Conservation (phyloP, 495 filamentous ascomycete genomes). For the Bacidia gigantensis region DNA sequence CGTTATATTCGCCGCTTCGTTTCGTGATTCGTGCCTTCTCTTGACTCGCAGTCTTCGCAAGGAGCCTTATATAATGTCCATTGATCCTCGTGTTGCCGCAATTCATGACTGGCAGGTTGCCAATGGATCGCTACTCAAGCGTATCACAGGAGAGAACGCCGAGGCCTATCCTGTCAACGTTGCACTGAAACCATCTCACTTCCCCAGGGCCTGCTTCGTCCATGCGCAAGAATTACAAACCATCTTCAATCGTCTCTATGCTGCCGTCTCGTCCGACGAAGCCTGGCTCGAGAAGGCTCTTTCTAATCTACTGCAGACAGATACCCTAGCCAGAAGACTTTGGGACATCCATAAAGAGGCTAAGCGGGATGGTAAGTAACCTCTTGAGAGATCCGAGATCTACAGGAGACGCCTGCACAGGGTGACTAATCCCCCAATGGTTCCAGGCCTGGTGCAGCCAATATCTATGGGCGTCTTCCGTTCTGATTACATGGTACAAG, state of each 20-base stretch:
- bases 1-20: too few species aligned
- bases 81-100: too few species aligned
- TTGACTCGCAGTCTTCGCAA: too few species aligned
- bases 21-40: too few species aligned
- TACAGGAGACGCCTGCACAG: too few species aligned
- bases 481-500: slow-evolving; percentile 68
- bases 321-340: slow-evolving; percentile 48
- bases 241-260: slow-evolving; percentile 73
- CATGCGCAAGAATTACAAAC: slow-evolving; percentile 52
- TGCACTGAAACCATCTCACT: slow-evolving; percentile 67
- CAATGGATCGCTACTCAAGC: neutral
- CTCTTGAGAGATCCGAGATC: too few species aligned
- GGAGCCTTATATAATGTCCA: too few species aligned
- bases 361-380: too few species aligned
- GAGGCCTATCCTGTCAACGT: slow-evolving; percentile 65
- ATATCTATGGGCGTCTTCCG: slow-evolving; percentile 68
- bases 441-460: slow-evolving; percentile 57
- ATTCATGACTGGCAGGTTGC: neutral
- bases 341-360: slow-evolving; percentile 64
- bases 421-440: too few species aligned
- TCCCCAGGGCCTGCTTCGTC: slow-evolving; percentile 57
- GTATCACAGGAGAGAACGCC: neutral
- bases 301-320: slow-evolving; percentile 40
- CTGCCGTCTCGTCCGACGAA: slow-evolving; percentile 59
- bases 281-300: slow-evolving; percentile 42